These are phyloP conservation scores for Triticum timopheevii DNA, from an alignment of 176 grass and related monocot species.

Conservation along the genomic window DNA sequence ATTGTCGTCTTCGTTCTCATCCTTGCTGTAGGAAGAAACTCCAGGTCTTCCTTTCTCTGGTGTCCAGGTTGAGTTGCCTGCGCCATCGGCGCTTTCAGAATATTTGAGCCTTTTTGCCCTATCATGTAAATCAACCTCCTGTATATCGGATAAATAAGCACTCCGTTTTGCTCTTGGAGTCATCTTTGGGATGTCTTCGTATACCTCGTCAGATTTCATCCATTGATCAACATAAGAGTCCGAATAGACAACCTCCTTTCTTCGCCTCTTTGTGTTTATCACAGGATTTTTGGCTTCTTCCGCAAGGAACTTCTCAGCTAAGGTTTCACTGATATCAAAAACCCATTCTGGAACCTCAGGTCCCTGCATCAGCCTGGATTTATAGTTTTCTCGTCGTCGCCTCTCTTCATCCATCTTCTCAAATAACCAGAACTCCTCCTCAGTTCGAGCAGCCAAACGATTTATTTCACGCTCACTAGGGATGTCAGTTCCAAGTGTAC, in stretches of 20 bases:
- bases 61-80: slow-evolving; percentile 41
- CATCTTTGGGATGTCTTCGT: slow-evolving; percentile 67
- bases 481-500: slow-evolving; percentile 89
- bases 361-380: slow-evolving; percentile 88
- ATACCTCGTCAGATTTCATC: slow-evolving; percentile 79
- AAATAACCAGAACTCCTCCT: slow-evolving; percentile 96
- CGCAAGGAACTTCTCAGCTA: slow-evolving; percentile 38
- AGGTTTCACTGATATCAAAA: slow-evolving; percentile 44
- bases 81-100: slow-evolving; percentile 29
- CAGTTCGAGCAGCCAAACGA: slow-evolving; percentile 81
- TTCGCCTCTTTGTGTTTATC: slow-evolving; percentile 62
- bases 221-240: slow-evolving; percentile 86
- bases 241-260: slow-evolving; percentile 93
- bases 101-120: slow-evolving; percentile 34
- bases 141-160: slow-evolving; percentile 40
- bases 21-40: slow-evolving; percentile 67
- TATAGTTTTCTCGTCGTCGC: slow-evolving; percentile 81
- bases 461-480: slow-evolving; percentile 98
- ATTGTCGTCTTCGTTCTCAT: slow-evolving; percentile 43
- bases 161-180: slow-evolving; percentile 64
- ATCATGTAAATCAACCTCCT: slow-evolving; percentile 31
- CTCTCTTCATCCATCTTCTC: slow-evolving; percentile 99
- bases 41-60: slow-evolving; percentile 37
- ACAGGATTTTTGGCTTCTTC: slow-evolving; percentile 42
- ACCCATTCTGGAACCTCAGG: slow-evolving; percentile 95